A percentile compares a stretch with the other conserved stretches of the same genome.
These are phyloP conservation scores for Chaetomium globosum DNA, from an alignment of 2,329 filamentous ascomycete genomes.

Conservation along the genomic window DNA sequence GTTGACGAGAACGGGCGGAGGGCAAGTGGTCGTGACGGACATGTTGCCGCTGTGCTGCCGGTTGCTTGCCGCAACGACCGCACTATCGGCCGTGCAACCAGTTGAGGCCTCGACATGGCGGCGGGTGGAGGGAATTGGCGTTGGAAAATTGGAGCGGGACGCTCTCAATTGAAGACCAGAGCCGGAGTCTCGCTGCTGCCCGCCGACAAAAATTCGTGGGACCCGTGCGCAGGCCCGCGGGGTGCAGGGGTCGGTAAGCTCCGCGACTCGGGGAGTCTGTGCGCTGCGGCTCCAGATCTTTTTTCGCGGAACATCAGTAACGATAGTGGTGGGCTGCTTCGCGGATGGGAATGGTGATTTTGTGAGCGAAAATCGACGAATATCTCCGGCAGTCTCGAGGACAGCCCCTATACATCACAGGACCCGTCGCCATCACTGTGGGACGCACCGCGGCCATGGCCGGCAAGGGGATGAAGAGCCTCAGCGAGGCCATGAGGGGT, in stretches of 20 bases:
- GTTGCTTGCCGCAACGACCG: slow-evolving; percentile 54
- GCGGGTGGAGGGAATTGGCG: slow-evolving; percentile 27
- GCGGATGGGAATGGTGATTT: slow-evolving; percentile 10
- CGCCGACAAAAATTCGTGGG: slow-evolving; percentile 32
- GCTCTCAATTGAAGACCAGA: slow-evolving; percentile 15
- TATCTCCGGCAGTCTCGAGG: not conserved
- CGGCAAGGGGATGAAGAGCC: slow-evolving; percentile 52
- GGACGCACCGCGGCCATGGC: slow-evolving; percentile 46
- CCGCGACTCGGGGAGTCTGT: slow-evolving; percentile 29
- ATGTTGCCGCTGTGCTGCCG: slow-evolving; percentile 37
- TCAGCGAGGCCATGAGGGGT: slow-evolving; percentile 56
- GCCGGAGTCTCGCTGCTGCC: slow-evolving; percentile 7
- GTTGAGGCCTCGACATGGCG: slow-evolving; percentile 63
- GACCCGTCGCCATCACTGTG: slow-evolving; percentile 10
- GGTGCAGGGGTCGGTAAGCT: slow-evolving; percentile 26
- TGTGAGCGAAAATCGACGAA: slow-evolving; percentile 9
- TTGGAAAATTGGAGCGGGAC: slow-evolving; percentile 15
- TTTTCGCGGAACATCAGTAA: slow-evolving; percentile 29
- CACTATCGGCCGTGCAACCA: slow-evolving; percentile 59
- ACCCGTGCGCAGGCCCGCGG: slow-evolving; percentile 21
- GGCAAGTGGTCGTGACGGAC: slow-evolving; percentile 42
- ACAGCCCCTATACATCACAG: slow-evolving; percentile 24
- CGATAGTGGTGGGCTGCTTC: slow-evolving; percentile 14
- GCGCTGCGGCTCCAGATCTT: slow-evolving; percentile 34
- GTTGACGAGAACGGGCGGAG: slow-evolving; percentile 44